A percentile compares a stretch with the other conserved stretches of the same genome.
Conservation (phyloP, 148 eudicot genomes). For the Fagopyrum esculentum region DNA sequence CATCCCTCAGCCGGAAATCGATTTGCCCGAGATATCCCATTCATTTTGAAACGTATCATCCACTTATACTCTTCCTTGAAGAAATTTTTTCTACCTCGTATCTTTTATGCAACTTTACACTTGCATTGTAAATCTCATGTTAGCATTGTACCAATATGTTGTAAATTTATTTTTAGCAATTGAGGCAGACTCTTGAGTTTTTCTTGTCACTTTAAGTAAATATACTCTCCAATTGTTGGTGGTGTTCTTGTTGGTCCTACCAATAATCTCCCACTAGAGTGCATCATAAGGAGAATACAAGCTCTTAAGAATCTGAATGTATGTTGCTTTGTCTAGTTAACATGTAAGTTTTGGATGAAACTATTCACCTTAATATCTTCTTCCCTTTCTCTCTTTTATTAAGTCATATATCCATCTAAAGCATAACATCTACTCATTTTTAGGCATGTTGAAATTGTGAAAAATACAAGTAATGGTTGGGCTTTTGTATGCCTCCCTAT, state of each 20-base stretch:
- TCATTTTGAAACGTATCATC: neutral
- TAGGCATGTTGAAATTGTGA: constrained; percentile 92
- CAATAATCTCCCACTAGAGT: constrained; percentile 72
- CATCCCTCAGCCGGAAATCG: no score
- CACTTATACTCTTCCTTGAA: neutral
- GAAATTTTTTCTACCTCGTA: neutral
- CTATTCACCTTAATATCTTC: neutral
- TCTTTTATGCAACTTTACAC: neutral
- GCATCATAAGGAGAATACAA: constrained; percentile 78
- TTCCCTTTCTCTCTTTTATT: neutral
- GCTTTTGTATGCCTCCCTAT: constrained; percentile 59
- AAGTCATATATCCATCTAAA: neutral
- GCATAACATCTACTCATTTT: constrained; percentile 17
- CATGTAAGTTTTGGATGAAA: constrained; percentile 52
- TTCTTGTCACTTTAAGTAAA: neutral
- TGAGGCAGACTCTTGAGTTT: neutral
- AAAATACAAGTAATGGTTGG: constrained; percentile 91
- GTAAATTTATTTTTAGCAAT: neutral
- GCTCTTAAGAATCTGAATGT: constrained; percentile 75
- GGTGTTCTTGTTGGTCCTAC: constrained; percentile 73
- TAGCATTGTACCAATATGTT: neutral
- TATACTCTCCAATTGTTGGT: neutral
- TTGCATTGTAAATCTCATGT: neutral
- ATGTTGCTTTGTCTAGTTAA: constrained; percentile 92
- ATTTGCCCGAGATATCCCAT: no score